Evolutionary conservation across 208 protist genomes (phyloP), one percentile per base, ranked within the genome.

Genomic region (Crithidia mellificae): DNA sequence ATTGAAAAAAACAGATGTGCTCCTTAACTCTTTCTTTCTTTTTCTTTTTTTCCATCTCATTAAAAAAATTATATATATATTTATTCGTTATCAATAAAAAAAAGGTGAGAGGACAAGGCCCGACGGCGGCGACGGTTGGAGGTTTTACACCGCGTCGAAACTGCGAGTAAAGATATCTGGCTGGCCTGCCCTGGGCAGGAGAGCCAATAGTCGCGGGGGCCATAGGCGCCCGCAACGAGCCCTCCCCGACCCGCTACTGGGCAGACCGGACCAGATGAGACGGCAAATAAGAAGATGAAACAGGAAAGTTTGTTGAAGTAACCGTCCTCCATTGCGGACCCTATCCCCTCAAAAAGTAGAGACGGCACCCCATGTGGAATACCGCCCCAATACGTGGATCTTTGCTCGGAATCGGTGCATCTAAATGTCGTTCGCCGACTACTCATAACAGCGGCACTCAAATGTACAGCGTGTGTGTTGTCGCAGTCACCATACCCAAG

Each of bases 401-500:
- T 38, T 11, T 5, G 7, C 11, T 5, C 34, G 11, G 34, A 38
- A 11, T 5, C 11, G 11, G 7, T 11, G 34, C 7, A 38, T 5
- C 5, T 12, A 11, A 11, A 38, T 38, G 34, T 38, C 34, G 34
- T 12, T 12, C 5, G 34, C 34, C 34, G 34, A 11, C 11, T 12
- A 11, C 11, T 38, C 34, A 11, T 5, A 38, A n/a, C n/a, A 46
- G 8, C 14, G 15, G n/a, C 41, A 6, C 12, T 46, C 8, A 46
- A 19, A 4, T 6, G 15, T n/a, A 6, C 41, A n/a, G 4, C 17
- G 8, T n/a, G 12, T 4, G 4, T 46, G 41, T 4, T 46, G 8
- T n/a, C 41, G 50, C 32, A 38, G 76, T 82, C 81, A 84, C 62
- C 79, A 90, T 93, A 91, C 83, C 88, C 88, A 91, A 91, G 84